Percentiles rank a stretch among this genome's conserved stretches.
phyloP scores from a whole-genome alignment of 805 yeast genomes.

The Yamadazyma takamatsuzukensis region DNA sequence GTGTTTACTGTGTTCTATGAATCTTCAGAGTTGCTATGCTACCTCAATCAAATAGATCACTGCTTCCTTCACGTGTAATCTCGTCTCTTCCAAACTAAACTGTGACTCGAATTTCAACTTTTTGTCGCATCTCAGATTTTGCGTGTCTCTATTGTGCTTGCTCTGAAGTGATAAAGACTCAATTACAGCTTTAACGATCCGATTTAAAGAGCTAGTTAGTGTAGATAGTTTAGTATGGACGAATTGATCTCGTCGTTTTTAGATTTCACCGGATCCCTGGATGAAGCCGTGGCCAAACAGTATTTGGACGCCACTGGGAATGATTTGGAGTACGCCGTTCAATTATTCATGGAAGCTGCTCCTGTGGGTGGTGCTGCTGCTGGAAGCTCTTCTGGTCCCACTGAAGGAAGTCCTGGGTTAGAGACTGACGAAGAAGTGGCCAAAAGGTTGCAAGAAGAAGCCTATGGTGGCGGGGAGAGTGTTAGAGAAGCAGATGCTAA shows the following conservation, averaged over 20 bases:
- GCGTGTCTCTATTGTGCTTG: no score
- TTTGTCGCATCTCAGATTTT: no score
- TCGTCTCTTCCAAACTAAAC: no score
- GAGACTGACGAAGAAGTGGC: constrained; percentile 52
- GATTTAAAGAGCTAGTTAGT: no score
- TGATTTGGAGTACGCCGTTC: constrained; percentile 79
- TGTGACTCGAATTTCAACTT: no score
- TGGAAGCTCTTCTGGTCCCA: constrained; percentile 7
- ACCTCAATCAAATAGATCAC: no score
- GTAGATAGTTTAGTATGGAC: no score
- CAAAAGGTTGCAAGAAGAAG: constrained; percentile 58
- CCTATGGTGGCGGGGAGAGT: constrained; percentile 41
- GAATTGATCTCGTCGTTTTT: constrained; percentile 68
- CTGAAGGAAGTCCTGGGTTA: constrained; percentile 6
- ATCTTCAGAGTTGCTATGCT: no score
- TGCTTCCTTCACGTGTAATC: no score
- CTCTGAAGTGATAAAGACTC: no score
- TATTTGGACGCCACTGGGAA: constrained; percentile 77
- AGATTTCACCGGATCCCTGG: constrained; percentile 77
- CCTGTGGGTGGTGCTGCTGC: constrained; percentile 1
- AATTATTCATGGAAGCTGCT: constrained; percentile 65
- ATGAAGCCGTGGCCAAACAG: constrained; percentile 63
- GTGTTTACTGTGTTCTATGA: no score
- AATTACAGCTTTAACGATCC: no score
- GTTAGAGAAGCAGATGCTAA: constrained; percentile 67